A percentile compares a stretch with the other conserved stretches of the same genome.
These are phyloP conservation scores for Plasmodium cynomolgi DNA, from an alignment of 169 alveolate species.

Conservation along the genomic window DNA sequence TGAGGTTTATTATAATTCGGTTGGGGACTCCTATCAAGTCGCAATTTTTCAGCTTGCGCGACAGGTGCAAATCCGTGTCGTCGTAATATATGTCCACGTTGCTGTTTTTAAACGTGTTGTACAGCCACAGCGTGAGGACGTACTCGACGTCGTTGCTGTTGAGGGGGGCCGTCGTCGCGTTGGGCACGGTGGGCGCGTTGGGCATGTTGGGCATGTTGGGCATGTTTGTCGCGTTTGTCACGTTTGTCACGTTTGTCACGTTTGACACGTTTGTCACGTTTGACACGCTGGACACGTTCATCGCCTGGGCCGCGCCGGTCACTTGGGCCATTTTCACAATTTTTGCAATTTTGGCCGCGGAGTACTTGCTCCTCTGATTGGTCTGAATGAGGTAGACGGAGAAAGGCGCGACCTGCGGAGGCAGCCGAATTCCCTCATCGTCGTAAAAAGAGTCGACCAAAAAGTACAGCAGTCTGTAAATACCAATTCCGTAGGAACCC, in stretches of 20 bases:
- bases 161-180: neutral
- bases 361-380: conserved; percentile 49
- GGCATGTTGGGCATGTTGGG: too few relatives aligned
- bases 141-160: conserved; percentile 63
- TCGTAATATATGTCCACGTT: conserved; percentile 51
- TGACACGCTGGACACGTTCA: neutral
- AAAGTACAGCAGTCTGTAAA: conserved; percentile 32
- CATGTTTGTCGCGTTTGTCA: too few relatives aligned
- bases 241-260: neutral
- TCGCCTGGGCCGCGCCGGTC: neutral
- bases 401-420: conserved; percentile 43
- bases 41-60: conserved; percentile 61
- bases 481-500: conserved; percentile 73
- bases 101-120: conserved; percentile 17
- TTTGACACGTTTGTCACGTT: neutral
- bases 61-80: conserved; percentile 57
- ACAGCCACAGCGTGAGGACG: conserved; percentile 27
- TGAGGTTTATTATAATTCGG: conserved; percentile 50
- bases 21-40: conserved; percentile 62
- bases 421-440: conserved; percentile 36
- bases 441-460: conserved; percentile 54
- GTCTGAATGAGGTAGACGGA: conserved; percentile 39
- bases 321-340: neutral
- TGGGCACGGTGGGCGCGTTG: neutral
- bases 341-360: conserved; percentile 9